Evolutionary conservation across 2,329 filamentous ascomycete genomes (phyloP).

Genomic region (Neonectria punicea): DNA sequence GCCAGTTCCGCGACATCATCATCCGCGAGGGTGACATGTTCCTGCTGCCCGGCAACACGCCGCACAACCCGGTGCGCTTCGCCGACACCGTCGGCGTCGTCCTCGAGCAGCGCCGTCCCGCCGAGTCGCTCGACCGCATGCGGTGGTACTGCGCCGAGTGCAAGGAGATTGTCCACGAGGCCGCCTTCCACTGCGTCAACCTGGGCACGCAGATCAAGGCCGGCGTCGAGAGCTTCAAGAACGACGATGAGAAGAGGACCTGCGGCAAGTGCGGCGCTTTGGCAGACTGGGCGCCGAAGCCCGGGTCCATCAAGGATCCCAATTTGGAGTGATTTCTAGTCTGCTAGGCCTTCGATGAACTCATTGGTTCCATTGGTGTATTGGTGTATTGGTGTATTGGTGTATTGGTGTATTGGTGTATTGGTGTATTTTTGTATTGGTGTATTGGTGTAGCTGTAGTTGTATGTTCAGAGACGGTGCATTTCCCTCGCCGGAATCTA

Average conservation of each 20-base stretch:
- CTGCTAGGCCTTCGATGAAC: neutral
- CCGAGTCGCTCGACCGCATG: slow-evolving; percentile 78
- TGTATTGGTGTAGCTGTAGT: slow-evolving; percentile 9
- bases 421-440: too few relatives aligned
- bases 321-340: slow-evolving; percentile 54
- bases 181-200: slow-evolving; percentile 87
- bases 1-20: slow-evolving; percentile 81
- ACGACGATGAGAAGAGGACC: slow-evolving; percentile 71
- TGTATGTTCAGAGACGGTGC: slow-evolving; percentile 12
- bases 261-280: slow-evolving; percentile 82
- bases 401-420: slow-evolving; percentile 10
- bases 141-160: slow-evolving; percentile 89
- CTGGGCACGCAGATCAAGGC: slow-evolving; percentile 94
- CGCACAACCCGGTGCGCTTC: slow-evolving; percentile 95
- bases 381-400: neutral
- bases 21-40: slow-evolving; percentile 96
- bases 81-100: slow-evolving; percentile 94
- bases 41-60: slow-evolving; percentile 90
- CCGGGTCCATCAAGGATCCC: slow-evolving; percentile 68
- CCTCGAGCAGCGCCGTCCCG: slow-evolving; percentile 83
- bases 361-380: neutral
- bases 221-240: slow-evolving; percentile 85
- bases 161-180: slow-evolving; percentile 81
- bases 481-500: slow-evolving; percentile 12
- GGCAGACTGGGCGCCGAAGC: slow-evolving; percentile 75